Evolutionary conservation across 1,284 basidiomycete species (phyloP), one percentile per base, ranked within the genome.

Genomic region (Veloporphyrellus conicus): DNA sequence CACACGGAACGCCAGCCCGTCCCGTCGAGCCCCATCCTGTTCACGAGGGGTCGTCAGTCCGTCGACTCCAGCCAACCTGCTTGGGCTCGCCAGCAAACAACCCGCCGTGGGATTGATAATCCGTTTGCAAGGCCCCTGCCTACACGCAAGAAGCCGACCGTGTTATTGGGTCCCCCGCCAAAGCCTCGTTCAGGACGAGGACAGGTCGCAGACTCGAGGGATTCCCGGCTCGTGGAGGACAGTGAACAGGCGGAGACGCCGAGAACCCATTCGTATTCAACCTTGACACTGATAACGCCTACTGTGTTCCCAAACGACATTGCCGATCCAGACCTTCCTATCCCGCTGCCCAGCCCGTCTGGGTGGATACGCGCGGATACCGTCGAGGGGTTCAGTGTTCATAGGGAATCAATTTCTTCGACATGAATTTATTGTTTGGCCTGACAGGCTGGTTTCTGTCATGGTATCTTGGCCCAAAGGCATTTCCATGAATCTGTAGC

Each of bases 351-450:
- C 28, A 64, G 66, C 27, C 63, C 69, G 38, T 78, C 77, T 6
- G 64, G 78, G 56, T 84, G 83, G 83, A 67, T 83, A 36, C 69
- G 68, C 18, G 82, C 81, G 7, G 73, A 76, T 52, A 61, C 55
- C 18, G 48, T 60, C 19, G 63, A 55, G 43, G 61, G 56, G 25
- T 53, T 60, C 47, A 56, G 47, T 38, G 47, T 60, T 33, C 50
- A 62, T 27, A 51, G 51, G 12, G 45, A 47, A 40, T 49, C 56
- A 3, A 50, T 32, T 14, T 9, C 31, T 41, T 54, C 15, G 7
- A 43, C 43, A 37, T 57, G 25, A 46, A 28, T 33, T 23, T 49
- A 38, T 28, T 45, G 32, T 54, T 22, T 9, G 11, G 37, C 44
- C 36, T 29, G 34, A 35, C 39, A 29, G 43, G 48, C 52, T 27